phyloP scores from a whole-genome alignment of 176 grass and related monocot genomes.

The Triticum timopheevii region DNA sequence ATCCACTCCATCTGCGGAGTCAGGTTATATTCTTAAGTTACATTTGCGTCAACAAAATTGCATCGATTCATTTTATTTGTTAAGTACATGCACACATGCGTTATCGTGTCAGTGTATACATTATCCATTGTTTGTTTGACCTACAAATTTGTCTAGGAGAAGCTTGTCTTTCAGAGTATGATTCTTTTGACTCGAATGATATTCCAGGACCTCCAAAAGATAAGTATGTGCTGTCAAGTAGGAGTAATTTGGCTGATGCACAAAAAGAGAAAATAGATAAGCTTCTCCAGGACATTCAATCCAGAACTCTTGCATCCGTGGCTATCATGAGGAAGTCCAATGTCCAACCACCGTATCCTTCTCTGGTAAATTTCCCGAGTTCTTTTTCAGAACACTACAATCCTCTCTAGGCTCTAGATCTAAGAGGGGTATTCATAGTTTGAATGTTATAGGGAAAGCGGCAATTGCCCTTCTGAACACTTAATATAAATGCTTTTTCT shows the following conservation, averaged over 20 bases:
- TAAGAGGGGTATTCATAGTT: neutral
- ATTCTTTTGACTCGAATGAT: slow-evolving; percentile 13
- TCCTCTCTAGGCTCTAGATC: neutral
- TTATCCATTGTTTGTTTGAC: neutral
- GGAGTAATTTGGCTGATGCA: neutral
- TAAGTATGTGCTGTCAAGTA: slow-evolving; percentile 12
- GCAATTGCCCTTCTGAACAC: neutral
- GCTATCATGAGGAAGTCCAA: slow-evolving; percentile 30
- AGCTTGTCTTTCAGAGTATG: neutral
- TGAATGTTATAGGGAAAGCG: neutral
- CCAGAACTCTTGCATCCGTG: slow-evolving; percentile 16
- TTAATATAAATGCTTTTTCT: neutral
- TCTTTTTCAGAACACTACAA: neutral
- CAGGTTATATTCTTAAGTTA: slow-evolving; percentile 27
- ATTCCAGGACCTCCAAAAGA: neutral
- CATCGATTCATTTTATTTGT: neutral
- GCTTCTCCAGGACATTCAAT: slow-evolving; percentile 22
- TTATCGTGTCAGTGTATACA: neutral
- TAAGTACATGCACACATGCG: neutral
- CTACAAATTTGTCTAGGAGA: neutral
- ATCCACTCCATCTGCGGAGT: slow-evolving; percentile 4
- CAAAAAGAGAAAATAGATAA: slow-evolving; percentile 21
- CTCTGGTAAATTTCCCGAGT: slow-evolving; percentile 24
- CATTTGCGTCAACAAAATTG: neutral
- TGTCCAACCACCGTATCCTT: neutral